A percentile compares a stretch with the other conserved stretches of the same genome.
phyloP scores from a whole-genome alignment of 2,329 filamentous ascomycete species.

The Colletotrichum cordylinicola region DNA sequence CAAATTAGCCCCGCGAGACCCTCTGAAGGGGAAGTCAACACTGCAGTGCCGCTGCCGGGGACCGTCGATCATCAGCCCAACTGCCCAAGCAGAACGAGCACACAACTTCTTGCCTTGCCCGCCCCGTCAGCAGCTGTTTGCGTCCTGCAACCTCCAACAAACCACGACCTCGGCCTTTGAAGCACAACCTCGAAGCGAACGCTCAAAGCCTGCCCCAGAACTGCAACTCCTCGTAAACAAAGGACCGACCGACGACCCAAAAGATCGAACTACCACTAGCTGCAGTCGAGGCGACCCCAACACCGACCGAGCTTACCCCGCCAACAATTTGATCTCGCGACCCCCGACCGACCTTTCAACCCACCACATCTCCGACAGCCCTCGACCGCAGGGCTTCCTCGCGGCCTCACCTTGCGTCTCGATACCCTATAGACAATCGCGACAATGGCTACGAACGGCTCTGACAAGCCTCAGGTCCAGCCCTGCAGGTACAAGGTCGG shows the following conservation, averaged over 20 bases:
- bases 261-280: not conserved
- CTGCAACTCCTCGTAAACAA: not conserved
- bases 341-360: not conserved
- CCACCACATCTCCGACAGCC: not conserved
- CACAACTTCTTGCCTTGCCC: not conserved
- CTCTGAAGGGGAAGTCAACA: constrained; percentile 6
- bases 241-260: not conserved
- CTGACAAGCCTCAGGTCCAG: constrained; percentile 71
- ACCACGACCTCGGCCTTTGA: not conserved
- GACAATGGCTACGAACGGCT: constrained; percentile 22
- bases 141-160: not conserved
- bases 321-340: not conserved
- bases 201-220: not conserved
- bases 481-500: constrained; percentile 98
- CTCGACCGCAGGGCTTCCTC: constrained; percentile 4
- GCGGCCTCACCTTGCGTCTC: not conserved
- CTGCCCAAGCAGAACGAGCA: not conserved
- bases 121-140: not conserved
- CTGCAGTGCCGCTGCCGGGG: not conserved
- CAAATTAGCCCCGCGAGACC: constrained; percentile 17
- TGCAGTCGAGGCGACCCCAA: not conserved
- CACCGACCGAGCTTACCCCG: constrained; percentile 14
- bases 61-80: constrained; percentile 16
- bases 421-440: not conserved
- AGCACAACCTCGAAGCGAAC: not conserved